phyloP scores from a whole-genome alignment of 2,329 filamentous ascomycete species.

The Botrytis tulipae region DNA sequence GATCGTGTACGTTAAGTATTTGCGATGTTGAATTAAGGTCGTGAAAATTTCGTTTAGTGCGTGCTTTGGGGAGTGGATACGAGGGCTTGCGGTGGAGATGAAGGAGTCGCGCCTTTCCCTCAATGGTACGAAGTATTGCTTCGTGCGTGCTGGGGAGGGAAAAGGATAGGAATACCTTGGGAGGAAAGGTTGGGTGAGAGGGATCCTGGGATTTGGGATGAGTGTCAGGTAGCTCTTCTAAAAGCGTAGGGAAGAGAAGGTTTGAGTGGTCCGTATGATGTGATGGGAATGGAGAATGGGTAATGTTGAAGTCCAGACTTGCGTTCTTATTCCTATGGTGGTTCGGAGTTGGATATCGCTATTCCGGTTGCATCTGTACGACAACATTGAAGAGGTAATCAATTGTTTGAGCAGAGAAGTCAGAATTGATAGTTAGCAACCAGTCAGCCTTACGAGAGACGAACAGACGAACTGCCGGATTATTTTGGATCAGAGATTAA shows the following conservation, averaged over 20 bases:
- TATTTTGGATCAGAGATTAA: not conserved
- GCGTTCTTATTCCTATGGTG: not conserved
- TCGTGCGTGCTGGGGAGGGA: not conserved
- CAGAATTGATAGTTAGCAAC: not conserved
- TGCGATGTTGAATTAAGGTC: conserved; percentile 32
- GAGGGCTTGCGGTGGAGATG: no score
- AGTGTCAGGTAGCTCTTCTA: not conserved
- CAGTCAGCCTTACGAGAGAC: not conserved
- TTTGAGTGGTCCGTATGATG: not conserved
- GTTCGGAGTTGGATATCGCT: not conserved
- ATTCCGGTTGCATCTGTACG: not conserved
- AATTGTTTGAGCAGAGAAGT: not conserved
- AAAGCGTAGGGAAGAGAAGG: not conserved
- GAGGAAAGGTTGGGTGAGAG: not conserved
- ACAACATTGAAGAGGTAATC: no score
- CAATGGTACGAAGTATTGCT: not conserved
- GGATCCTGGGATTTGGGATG: not conserved
- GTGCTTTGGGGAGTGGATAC: not conserved
- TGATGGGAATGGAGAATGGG: not conserved
- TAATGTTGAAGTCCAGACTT: not conserved
- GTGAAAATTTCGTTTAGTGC: conserved; percentile 19
- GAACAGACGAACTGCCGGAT: not conserved
- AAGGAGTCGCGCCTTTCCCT: not conserved
- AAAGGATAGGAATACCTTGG: conserved; percentile 3
- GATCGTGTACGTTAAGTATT: conserved; percentile 33